These are phyloP conservation scores for Psilocybe sp. DNA, from an alignment of 768 basidiomycete genomes.

Conservation along the genomic window DNA sequence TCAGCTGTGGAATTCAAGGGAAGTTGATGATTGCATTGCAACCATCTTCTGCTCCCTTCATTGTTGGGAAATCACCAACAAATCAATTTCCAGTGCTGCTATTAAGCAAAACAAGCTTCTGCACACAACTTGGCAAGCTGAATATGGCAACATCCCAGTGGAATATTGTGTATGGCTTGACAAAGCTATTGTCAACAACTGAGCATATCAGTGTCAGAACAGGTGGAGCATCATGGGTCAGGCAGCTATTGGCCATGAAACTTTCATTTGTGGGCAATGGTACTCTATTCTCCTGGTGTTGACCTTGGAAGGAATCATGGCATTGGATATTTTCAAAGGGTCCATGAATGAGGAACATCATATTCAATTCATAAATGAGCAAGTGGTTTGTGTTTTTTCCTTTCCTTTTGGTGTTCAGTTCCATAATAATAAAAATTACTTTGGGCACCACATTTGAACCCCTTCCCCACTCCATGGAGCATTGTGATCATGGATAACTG, in stretches of 20 bases:
- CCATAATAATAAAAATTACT: not conserved
- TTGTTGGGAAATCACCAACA: conserved; percentile 16
- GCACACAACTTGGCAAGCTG: conserved; percentile 15
- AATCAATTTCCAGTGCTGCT: conserved; percentile 18
- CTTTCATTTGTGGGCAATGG: conserved; percentile 22
- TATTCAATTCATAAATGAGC: conserved; percentile 25
- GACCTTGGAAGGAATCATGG: conserved; percentile 25
- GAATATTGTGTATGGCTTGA: conserved; percentile 23
- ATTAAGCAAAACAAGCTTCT: conserved; percentile 24
- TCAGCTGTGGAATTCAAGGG: conserved; percentile 5
- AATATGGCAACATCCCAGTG: conserved; percentile 11
- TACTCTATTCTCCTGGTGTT: conserved; percentile 28
- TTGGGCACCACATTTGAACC: conserved; percentile 25
- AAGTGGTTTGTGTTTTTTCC: conserved; percentile 18
- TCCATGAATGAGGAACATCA: conserved; percentile 31
- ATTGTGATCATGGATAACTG: conserved; percentile 40
- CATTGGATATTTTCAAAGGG: conserved; percentile 31
- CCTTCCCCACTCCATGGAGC: conserved; percentile 31
- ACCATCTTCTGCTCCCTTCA: conserved; percentile 18
- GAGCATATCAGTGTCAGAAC: conserved; percentile 12
- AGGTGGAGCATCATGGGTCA: conserved; percentile 17
- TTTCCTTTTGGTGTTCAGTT: not conserved
- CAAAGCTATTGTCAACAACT: conserved; percentile 24
- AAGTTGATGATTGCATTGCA: conserved; percentile 10
- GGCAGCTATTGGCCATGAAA: conserved; percentile 17